These are phyloP conservation scores for Fusarium sulawesiense DNA, from an alignment of 2,329 filamentous ascomycete species.

Conservation along the genomic window DNA sequence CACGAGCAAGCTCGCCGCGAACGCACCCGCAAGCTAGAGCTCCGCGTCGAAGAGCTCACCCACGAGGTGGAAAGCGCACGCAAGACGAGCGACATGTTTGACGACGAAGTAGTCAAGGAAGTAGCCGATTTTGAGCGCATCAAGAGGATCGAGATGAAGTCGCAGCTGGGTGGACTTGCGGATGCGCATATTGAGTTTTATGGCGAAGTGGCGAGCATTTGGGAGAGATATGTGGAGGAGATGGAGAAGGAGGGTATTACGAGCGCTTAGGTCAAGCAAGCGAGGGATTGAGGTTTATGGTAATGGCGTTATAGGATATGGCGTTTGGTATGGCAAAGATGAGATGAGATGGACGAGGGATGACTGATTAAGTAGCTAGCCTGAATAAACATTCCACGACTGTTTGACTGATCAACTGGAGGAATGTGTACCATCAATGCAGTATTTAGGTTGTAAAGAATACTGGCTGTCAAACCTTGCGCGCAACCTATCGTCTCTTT, in stretches of 20 bases:
- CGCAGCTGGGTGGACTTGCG: slow-evolving; percentile 84
- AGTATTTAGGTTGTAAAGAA: background rate
- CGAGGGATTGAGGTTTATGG: background rate
- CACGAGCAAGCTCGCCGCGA: slow-evolving; percentile 92
- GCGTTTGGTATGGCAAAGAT: slow-evolving; percentile 30
- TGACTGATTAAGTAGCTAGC: slow-evolving; percentile 12
- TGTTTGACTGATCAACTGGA: background rate
- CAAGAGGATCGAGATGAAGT: slow-evolving; percentile 92
- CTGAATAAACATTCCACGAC: background rate
- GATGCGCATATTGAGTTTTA: slow-evolving; percentile 92
- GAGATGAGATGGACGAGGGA: slow-evolving; percentile 18
- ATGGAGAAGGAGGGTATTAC: slow-evolving; percentile 76
- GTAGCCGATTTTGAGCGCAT: slow-evolving; percentile 95
- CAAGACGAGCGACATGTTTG: slow-evolving; percentile 89
- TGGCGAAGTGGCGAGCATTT: slow-evolving; percentile 79
- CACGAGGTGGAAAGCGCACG: slow-evolving; percentile 89
- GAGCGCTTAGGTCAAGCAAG: slow-evolving; percentile 7
- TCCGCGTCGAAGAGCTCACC: slow-evolving; percentile 92
- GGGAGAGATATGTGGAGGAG: slow-evolving; percentile 90
- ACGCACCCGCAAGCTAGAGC: slow-evolving; percentile 86
- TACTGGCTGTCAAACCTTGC: background rate
- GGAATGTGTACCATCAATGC: background rate
- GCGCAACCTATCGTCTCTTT: background rate
- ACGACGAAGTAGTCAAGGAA: slow-evolving; percentile 94
- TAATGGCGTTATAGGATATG: slow-evolving; percentile 35